These are phyloP conservation scores for Dendrocalamus latiflorus DNA, from an alignment of 202 grass and related monocot genomes.

Conservation along the genomic window DNA sequence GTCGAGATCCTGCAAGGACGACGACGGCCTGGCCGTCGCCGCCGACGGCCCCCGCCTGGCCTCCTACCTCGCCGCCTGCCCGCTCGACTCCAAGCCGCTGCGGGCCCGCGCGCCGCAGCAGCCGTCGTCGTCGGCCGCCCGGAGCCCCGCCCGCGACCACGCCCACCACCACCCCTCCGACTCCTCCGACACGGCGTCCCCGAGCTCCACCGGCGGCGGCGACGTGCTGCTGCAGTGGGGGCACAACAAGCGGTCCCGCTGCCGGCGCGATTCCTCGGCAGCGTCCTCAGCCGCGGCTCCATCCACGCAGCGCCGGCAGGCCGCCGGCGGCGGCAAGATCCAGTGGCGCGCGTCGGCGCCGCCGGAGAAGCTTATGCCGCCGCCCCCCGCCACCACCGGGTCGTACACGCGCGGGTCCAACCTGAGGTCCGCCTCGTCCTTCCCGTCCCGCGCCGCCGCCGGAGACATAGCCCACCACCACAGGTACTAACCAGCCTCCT, in stretches of 20 bases:
- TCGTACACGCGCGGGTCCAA: constrained; percentile 45
- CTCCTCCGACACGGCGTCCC: constrained; percentile 36
- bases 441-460: constrained; percentile 21
- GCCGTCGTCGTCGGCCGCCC: constrained; percentile 13
- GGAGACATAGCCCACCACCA: constrained; percentile 16
- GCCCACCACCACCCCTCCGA: constrained; percentile 22
- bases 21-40: constrained; percentile 18
- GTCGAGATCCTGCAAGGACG: constrained; percentile 39
- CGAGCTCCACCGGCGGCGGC: constrained; percentile 29
- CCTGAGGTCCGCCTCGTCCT: constrained; percentile 44
- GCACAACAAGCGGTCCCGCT: constrained; percentile 72
- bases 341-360: constrained; percentile 41
- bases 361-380: constrained; percentile 55
- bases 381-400: background rate
- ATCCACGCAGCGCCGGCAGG: constrained; percentile 33
- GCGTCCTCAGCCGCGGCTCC: constrained; percentile 16
- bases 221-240: constrained; percentile 86
- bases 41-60: constrained; percentile 24
- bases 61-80: constrained; percentile 17
- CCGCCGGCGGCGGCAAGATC: constrained; percentile 38
- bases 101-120: constrained; percentile 12
- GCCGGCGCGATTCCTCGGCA: constrained; percentile 42
- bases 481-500: constrained; percentile 18
- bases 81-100: constrained; percentile 29
- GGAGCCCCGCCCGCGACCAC: constrained; percentile 37